These are phyloP conservation scores for Triglochin maritima DNA, from an alignment of 106 monocot genomes.

Conservation along the genomic window DNA sequence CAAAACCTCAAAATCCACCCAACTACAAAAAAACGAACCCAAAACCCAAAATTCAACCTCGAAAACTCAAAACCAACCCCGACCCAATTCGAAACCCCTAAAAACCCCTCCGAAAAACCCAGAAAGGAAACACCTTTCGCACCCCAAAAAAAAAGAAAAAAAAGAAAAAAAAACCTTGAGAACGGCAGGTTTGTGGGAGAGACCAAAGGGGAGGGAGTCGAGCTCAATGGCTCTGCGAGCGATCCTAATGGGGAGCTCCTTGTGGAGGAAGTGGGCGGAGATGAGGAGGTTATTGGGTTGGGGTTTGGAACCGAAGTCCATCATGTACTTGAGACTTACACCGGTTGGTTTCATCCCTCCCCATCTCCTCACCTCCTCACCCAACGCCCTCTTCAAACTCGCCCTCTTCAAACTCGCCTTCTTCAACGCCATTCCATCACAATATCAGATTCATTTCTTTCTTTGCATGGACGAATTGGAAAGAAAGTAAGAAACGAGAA, in stretches of 20 bases:
- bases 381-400: conserved; percentile 4
- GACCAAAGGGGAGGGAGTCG: conserved; percentile 20
- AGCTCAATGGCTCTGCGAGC: conserved; percentile 25
- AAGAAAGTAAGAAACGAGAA: too few species aligned
- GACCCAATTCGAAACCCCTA: too few species aligned
- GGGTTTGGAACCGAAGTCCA: conserved; percentile 23
- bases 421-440: conserved; percentile 15
- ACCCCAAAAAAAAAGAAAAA: too few species aligned
- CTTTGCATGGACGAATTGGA: too few species aligned
- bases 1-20: too few species aligned
- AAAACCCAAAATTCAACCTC: too few species aligned
- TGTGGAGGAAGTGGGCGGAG: conserved; percentile 30
- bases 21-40: too few species aligned
- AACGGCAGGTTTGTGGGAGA: conserved; percentile 21
- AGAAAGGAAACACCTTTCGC: too few species aligned
- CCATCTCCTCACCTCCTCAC: conserved; percentile 23
- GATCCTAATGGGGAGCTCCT: conserved; percentile 24
- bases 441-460: background rate
- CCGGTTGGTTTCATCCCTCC: conserved; percentile 28
- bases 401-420: conserved; percentile 12
- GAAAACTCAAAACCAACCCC: too few species aligned
- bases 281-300: conserved; percentile 12
- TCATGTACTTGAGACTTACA: conserved; percentile 23
- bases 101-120: too few species aligned
- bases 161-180: conserved; percentile 10